Conservation (phyloP, 192 early-diverging fungal species). For the Backusella parvicylindrica region DNA sequence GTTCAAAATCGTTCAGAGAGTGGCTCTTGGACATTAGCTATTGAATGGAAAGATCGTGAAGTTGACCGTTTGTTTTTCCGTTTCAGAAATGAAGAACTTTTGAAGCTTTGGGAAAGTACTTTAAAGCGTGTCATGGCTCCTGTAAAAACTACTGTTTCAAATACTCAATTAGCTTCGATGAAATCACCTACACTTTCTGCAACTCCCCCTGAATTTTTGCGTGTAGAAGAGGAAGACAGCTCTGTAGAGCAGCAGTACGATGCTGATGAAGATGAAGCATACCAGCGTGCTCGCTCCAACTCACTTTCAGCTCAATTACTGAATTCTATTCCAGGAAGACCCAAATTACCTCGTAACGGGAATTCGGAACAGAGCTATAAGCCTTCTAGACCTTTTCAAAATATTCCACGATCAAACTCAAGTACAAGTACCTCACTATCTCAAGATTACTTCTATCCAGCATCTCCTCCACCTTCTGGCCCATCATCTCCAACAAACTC, state of each 20-base stretch:
- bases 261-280: conserved; percentile 28
- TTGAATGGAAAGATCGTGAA: conserved; percentile 85
- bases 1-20: conserved; percentile 7
- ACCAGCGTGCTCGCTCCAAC: conserved; percentile 25
- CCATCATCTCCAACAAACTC: conserved; percentile 52
- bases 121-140: conserved; percentile 56
- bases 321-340: not conserved
- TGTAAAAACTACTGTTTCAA: conserved; percentile 33
- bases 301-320: not conserved
- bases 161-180: conserved; percentile 33
- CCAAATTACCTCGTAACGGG: not conserved
- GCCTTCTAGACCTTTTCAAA: conserved; percentile 1
- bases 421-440: conserved; percentile 5
- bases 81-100: conserved; percentile 88
- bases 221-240: conserved; percentile 24
- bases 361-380: conserved; percentile 6
- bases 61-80: conserved; percentile 87
- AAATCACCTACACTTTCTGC: conserved; percentile 23
- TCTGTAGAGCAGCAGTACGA: not conserved
- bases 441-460: conserved; percentile 34
- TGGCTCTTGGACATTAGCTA: conserved; percentile 52
- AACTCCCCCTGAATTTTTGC: conserved; percentile 7
- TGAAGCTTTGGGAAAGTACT: conserved; percentile 83
- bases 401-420: conserved; percentile 11
- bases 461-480: conserved; percentile 54